These are phyloP conservation scores for Hanseniaspora gamundiae DNA, from an alignment of 1,139 yeast species.

Conservation along the genomic window DNA sequence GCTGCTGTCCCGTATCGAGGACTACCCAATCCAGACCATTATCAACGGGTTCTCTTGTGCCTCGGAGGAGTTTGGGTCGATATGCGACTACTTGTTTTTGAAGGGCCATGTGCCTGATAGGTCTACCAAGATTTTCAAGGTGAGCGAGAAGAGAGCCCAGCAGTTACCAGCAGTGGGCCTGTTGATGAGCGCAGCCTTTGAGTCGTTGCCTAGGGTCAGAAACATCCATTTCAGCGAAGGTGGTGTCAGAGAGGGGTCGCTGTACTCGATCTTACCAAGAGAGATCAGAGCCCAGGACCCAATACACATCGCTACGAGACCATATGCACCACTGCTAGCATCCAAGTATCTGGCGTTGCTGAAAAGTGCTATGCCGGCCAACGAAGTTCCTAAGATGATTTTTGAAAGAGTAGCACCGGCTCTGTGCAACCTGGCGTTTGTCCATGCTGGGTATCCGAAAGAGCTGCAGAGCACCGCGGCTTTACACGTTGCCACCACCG, in stretches of 20 bases:
- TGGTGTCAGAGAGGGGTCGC: constrained; percentile 59
- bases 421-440: constrained; percentile 53
- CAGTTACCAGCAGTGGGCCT: constrained; percentile 57
- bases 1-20: constrained; percentile 37
- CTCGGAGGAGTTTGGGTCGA: constrained; percentile 34
- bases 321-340: constrained; percentile 51
- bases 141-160: constrained; percentile 45
- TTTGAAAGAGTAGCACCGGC: constrained; percentile 49
- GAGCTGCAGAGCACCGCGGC: constrained; percentile 64
- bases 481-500: constrained; percentile 52
- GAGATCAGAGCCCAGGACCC: constrained; percentile 51
- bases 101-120: constrained; percentile 31
- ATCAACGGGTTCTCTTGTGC: constrained; percentile 53
- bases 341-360: constrained; percentile 38
- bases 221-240: constrained; percentile 57
- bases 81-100: constrained; percentile 37
- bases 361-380: constrained; percentile 39
- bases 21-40: constrained; percentile 47
- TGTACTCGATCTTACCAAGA: constrained; percentile 45
- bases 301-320: constrained; percentile 45
- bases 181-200: constrained; percentile 45
- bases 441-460: constrained; percentile 58
- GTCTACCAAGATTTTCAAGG: constrained; percentile 36
- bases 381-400: constrained; percentile 44
- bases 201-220: constrained; percentile 43